Base-by-base conservation (phyloP, 805 yeast genomes). In the Yamadazyma laniorum region DNA sequence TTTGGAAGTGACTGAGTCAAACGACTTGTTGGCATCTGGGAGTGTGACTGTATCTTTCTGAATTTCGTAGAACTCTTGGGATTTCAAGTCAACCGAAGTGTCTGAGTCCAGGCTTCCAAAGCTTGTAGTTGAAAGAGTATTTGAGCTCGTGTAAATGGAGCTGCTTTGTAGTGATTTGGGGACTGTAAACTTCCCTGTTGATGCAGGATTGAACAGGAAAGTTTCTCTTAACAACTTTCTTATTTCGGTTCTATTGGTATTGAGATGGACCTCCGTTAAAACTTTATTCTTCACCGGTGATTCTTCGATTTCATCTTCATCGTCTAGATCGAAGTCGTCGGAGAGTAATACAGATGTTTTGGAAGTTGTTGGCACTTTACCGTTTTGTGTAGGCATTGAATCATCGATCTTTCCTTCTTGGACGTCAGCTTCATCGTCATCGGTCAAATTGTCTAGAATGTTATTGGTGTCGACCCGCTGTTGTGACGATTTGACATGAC, bases 251-350 rank as follows among this genome's bases (percentile, higher is more conserved):
- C 13, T 14, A 8, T 28, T 13, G 31, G 17, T 15, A 14, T 28
- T 21, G 9, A 21, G 9, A 21, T 21, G 23, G 9, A 21, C 16
- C 21, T 30, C 21, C 15, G 16, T 7, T 13, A 32, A 25, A 12
- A 14, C 8, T 22, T 34, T 22, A 13, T 8, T 18, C 33, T 65
- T 67, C 6, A 60, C 51, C 3, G 73, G 72, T 3, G 73, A 66
- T 42, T 67, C 72, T 36, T 67, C 74, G 7, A 67, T 53, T 21
- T 63, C 69, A 29, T 65, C 63, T 26, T 61, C 65, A 19, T 56
- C 55, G 15, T 58, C 63, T 14, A 56, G 47, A 7, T 47, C 58
- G 33, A 35, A 53, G 13, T 42, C 52, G n/a, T 25, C 29, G n/a
- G n/a, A n/a, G n/a, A n/a, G n/a, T n/a, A n/a, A n/a, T 6, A n/a